Evolutionary conservation across 2,329 filamentous ascomycete genomes (phyloP), one percentile per base, ranked within the genome.

Genomic region (Cordyceps tenuipes): DNA sequence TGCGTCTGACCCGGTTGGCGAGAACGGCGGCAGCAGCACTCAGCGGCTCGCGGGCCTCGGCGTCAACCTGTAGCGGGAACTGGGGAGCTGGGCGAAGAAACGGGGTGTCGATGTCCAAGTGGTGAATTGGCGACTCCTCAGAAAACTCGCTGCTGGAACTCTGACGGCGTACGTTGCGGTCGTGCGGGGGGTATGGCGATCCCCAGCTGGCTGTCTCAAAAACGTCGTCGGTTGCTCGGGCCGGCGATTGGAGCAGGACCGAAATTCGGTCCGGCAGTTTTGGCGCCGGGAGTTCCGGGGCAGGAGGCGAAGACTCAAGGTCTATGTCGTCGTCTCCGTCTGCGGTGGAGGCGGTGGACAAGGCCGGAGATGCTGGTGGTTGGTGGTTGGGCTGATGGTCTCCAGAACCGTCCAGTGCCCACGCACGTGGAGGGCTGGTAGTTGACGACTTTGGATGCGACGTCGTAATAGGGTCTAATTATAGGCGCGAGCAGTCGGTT

Each of bases 171-270:
- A 80, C 75, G 62, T 79, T 73, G 66, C 71, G 72, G 61, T 82
- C 87, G 44, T 87, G 82, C 63, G 81, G 81, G 59, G 89, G 86
- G 75, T 96, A 96, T 23, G 92, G 92, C 58, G 91, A 96, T 60
- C 92, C 92, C 91, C 92, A 96, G 71, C 88, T 92, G 53, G 91
- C 88, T 51, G 90, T 94, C 62, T 80, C 79, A 71, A 82, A 85
- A 61, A 72, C 74, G 47, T 68, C 69, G 55, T 77, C 75, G 26
- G 59, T 63, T 62, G 63, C 64, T 53, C 23, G 64, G 65, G 78
- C 76, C 49, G 82, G 80, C n/a, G 80, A 83, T 69, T 79, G 77
- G 68, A 86, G 71, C 61, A 84, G 72, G 61, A 80, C 77, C 64
- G 77, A 75, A 44, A 81, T 79, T 64, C 82, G 80, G 51, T 80